Evolutionary conservation across 805 yeast genomes (phyloP).

Genomic region (Candida tibetensis): DNA sequence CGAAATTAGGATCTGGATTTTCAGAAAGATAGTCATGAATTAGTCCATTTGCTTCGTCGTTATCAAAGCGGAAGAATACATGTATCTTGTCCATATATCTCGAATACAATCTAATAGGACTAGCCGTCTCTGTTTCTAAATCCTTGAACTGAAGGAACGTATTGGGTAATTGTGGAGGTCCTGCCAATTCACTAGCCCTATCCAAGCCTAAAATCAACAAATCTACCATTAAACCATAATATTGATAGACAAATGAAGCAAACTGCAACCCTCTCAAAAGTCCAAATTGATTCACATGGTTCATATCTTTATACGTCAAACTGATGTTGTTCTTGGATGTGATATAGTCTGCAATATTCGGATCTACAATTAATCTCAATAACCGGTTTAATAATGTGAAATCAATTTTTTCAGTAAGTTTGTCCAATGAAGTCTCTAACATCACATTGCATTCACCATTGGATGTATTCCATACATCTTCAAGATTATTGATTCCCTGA

Average conservation of each 20-base stretch:
- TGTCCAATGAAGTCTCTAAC: slow-evolving; percentile 71
- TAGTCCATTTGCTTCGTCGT: slow-evolving; percentile 71
- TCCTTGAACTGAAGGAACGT: slow-evolving; percentile 73
- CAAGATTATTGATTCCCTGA: slow-evolving; percentile 80
- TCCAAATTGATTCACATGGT: slow-evolving; percentile 86
- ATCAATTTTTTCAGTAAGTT: slow-evolving; percentile 82
- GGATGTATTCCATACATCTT: slow-evolving; percentile 73
- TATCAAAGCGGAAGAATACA: slow-evolving; percentile 70
- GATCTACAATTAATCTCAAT: slow-evolving; percentile 76
- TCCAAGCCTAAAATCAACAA: slow-evolving; percentile 79
- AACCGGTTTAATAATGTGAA: slow-evolving; percentile 81
- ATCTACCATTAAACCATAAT: slow-evolving; percentile 84
- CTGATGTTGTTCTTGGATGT: slow-evolving; percentile 86
- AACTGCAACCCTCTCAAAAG: slow-evolving; percentile 85
- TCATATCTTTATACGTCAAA: slow-evolving; percentile 90
- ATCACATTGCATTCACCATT: slow-evolving; percentile 79
- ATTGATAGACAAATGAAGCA: slow-evolving; percentile 85
- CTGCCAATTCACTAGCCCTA: slow-evolving; percentile 85
- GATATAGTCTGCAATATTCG: slow-evolving; percentile 91
- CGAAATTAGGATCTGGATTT: slow-evolving; percentile 91
- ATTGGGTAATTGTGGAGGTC: slow-evolving; percentile 67
- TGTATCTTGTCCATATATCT: slow-evolving; percentile 83
- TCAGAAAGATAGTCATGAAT: slow-evolving; percentile 74
- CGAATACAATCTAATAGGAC: slow-evolving; percentile 77
- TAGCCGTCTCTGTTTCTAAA: slow-evolving; percentile 53